These are phyloP conservation scores for Chara braunii DNA, from an alignment of 139 green algal species.

Conservation along the genomic window DNA sequence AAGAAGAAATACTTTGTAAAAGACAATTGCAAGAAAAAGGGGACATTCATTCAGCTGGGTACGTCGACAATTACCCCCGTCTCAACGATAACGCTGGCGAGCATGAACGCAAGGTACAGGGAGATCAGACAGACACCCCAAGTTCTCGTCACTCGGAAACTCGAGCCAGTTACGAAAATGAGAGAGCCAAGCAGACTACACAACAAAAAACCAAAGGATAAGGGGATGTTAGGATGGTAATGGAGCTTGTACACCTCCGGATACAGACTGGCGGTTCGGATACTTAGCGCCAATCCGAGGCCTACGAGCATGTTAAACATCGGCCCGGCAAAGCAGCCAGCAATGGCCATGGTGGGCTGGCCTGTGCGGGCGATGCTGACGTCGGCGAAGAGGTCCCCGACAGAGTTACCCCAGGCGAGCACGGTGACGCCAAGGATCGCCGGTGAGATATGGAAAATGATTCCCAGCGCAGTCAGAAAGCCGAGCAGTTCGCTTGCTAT, in stretches of 20 bases:
- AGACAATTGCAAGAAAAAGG: no score
- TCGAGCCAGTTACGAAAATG: slow-evolving; percentile 1
- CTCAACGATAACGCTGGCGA: slow-evolving; percentile 16
- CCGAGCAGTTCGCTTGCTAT: slow-evolving; percentile 36
- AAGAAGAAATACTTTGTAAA: no score
- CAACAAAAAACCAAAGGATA: slow-evolving; percentile 40
- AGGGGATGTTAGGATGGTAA: slow-evolving; percentile 29
- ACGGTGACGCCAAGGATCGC: slow-evolving; percentile 43
- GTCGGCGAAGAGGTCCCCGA: slow-evolving; percentile 45
- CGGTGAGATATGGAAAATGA: slow-evolving; percentile 22
- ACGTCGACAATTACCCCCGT: no score
- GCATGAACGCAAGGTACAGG: slow-evolving; percentile 34
- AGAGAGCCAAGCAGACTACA: slow-evolving; percentile 4
- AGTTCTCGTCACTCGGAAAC: slow-evolving; percentile 15
- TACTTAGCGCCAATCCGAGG: slow-evolving; percentile 34
- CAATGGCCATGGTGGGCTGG: slow-evolving; percentile 39
- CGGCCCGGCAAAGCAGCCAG: slow-evolving; percentile 46
- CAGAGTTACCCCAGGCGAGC: slow-evolving; percentile 50
- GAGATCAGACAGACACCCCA: slow-evolving; percentile 34
- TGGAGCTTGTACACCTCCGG: slow-evolving; percentile 7
- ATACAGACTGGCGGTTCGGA: slow-evolving; percentile 11
- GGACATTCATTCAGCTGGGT: no score
- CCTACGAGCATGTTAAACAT: slow-evolving; percentile 52
- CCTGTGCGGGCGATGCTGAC: slow-evolving; percentile 34
- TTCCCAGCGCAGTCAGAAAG: slow-evolving; percentile 23